Percentiles rank a stretch among this genome's conserved stretches.
phyloP scores from a whole-genome alignment of 768 basidiomycete genomes.

The Serpula lacrymans region DNA sequence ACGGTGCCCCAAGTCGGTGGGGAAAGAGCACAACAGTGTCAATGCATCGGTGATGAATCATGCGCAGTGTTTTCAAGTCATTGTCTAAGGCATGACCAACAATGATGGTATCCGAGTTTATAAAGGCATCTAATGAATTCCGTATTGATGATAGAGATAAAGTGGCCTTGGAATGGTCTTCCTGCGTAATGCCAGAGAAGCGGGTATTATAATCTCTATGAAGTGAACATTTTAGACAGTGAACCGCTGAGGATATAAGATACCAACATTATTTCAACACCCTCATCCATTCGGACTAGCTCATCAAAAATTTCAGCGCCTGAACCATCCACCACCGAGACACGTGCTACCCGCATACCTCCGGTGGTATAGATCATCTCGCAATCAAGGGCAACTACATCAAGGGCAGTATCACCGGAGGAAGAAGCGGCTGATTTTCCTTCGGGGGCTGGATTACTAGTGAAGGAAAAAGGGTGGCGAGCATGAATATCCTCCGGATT shows the following conservation, averaged over 20 bases:
- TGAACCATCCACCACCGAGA: conserved; percentile 80
- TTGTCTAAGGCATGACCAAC: conserved; percentile 93
- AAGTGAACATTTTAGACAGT: conserved; percentile 1
- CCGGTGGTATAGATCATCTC: conserved; percentile 97
- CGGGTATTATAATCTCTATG: conserved; percentile 87
- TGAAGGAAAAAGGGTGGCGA: conserved; percentile 68
- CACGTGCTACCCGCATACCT: conserved; percentile 85
- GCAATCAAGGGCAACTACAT: conserved; percentile 89
- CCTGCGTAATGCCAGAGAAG: conserved; percentile 76
- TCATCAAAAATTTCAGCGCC: conserved; percentile 81
- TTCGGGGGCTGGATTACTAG: conserved; percentile 20
- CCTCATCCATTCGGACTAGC: conserved; percentile 75
- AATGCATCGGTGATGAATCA: conserved; percentile 80
- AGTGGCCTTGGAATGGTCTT: conserved; percentile 55
- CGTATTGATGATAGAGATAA: conserved; percentile 67
- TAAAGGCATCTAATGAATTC: conserved; percentile 61
- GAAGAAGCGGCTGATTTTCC: conserved; percentile 10
- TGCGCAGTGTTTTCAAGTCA: conserved; percentile 85
- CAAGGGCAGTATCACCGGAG: conserved; percentile 43
- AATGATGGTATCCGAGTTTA: conserved; percentile 79
- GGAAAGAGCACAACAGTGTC: conserved; percentile 90
- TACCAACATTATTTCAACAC: conserved; percentile 71
- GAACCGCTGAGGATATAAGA: background rate
- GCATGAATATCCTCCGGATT: conserved; percentile 62
- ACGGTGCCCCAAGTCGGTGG: conserved; percentile 74